Conservation (phyloP, 2,329 filamentous ascomycete genomes). For the Lasiodiplodia gonubiensis region DNA sequence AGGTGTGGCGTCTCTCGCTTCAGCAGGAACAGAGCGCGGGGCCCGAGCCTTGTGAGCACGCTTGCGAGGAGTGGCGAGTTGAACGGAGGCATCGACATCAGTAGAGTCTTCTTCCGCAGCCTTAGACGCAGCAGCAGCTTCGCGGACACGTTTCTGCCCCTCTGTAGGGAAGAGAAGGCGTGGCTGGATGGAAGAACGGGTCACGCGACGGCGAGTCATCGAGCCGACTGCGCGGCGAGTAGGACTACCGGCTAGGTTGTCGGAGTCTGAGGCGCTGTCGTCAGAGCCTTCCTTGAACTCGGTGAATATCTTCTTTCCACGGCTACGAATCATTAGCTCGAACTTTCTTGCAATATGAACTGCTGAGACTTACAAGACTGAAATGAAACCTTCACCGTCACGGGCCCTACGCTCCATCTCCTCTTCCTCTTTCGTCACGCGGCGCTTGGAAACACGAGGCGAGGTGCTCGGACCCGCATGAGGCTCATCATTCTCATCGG, state of each 20-base stretch:
- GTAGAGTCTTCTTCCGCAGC: conserved; percentile 66
- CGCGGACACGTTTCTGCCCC: conserved; percentile 51
- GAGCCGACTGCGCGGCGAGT: conserved; percentile 3
- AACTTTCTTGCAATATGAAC: no score
- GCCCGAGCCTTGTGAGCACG: conserved; percentile 35
- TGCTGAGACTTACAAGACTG: conserved; percentile 73
- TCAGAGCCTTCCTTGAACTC: conserved; percentile 57
- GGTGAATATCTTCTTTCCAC: conserved; percentile 79
- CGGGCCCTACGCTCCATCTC: conserved; percentile 67
- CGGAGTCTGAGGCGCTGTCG: conserved; percentile 15
- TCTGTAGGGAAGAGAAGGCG: conserved; percentile 70
- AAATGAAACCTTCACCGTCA: conserved; percentile 75
- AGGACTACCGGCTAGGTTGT: conserved; percentile 6
- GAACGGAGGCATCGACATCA: conserved; percentile 54
- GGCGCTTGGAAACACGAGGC: conserved; percentile 52
- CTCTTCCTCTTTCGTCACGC: conserved; percentile 59
- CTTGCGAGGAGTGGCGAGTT: conserved; percentile 7
- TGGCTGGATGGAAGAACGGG: conserved; percentile 73
- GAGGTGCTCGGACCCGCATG: conserved; percentile 17
- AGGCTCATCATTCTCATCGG: conserved; percentile 51
- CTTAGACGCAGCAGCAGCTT: conserved; percentile 45
- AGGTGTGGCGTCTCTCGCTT: conserved; percentile 5
- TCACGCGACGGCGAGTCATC: conserved; percentile 57
- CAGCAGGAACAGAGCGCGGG: conserved; percentile 35
- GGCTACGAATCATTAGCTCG: conserved; percentile 57